These are phyloP conservation scores for Aspergillus ruber DNA, from an alignment of 2,329 filamentous ascomycete species.

Conservation along the genomic window DNA sequence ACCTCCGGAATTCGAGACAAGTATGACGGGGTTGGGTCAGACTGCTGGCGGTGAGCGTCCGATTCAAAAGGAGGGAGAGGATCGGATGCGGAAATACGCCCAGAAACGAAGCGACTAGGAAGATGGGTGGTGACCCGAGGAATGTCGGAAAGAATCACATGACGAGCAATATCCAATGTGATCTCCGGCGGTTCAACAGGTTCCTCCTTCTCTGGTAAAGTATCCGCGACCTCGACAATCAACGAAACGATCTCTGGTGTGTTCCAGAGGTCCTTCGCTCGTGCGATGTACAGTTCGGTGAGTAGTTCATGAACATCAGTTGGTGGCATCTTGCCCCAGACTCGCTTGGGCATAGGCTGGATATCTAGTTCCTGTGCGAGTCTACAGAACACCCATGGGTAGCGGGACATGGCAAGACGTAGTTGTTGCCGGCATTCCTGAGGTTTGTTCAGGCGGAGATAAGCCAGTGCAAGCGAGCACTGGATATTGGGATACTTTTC, in stretches of 20 bases:
- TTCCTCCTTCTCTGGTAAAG: constrained; percentile 40
- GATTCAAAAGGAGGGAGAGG: constrained; percentile 64
- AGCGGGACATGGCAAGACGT: constrained; percentile 59
- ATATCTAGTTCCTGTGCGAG: constrained; percentile 76
- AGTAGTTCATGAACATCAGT: constrained; percentile 62
- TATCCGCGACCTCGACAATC: constrained; percentile 62
- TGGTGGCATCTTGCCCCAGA: constrained; percentile 73
- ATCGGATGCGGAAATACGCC: constrained; percentile 69
- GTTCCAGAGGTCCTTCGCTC: constrained; percentile 80
- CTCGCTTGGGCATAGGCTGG: constrained; percentile 64
- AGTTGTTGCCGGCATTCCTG: constrained; percentile 61
- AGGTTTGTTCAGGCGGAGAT: constrained; percentile 62
- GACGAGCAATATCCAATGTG: constrained; percentile 58
- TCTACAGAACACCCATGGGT: constrained; percentile 78
- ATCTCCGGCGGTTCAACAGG: constrained; percentile 42
- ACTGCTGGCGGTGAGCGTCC: constrained; percentile 29
- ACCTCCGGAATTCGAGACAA: constrained; percentile 24
- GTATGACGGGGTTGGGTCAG: constrained; percentile 28
- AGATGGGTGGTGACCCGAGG: constrained; percentile 64
- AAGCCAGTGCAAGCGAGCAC: constrained; percentile 71
- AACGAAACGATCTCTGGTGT: constrained; percentile 63
- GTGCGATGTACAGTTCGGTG: constrained; percentile 67
- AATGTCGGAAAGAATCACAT: constrained; percentile 71
- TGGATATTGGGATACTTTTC: constrained; percentile 61
- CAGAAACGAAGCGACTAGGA: constrained; percentile 58